Percentiles rank a stretch among this genome's conserved stretches.
These are phyloP conservation scores for Pyrenophora seminiperda DNA, from an alignment of 2,329 filamentous ascomycete species.

Conservation along the genomic window DNA sequence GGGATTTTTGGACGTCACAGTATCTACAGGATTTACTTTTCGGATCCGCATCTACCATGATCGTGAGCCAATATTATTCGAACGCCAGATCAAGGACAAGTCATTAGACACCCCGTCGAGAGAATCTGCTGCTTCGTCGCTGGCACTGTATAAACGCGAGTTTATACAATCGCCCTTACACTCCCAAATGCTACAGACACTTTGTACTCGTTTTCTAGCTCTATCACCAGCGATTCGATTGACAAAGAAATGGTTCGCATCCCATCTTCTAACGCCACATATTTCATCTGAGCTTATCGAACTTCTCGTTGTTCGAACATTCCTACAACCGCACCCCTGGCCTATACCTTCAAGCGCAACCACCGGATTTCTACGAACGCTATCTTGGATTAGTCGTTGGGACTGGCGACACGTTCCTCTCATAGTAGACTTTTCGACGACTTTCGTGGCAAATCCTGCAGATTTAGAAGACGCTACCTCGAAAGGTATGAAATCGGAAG, in stretches of 20 bases:
- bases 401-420: slow-evolving; percentile 88
- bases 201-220: slow-evolving; percentile 78
- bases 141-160: slow-evolving; percentile 71
- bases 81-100: slow-evolving; percentile 78
- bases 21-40: slow-evolving; percentile 74
- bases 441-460: slow-evolving; percentile 25
- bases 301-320: slow-evolving; percentile 76
- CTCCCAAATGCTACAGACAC: slow-evolving; percentile 78
- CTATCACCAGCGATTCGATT: slow-evolving; percentile 83
- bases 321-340: slow-evolving; percentile 84
- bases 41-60: slow-evolving; percentile 89
- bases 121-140: slow-evolving; percentile 70
- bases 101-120: slow-evolving; percentile 67
- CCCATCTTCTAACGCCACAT: slow-evolving; percentile 78
- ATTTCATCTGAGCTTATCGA: slow-evolving; percentile 83
- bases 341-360: slow-evolving; percentile 73
- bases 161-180: slow-evolving; percentile 77
- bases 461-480: slow-evolving; percentile 25
- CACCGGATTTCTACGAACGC: slow-evolving; percentile 79
- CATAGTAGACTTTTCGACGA: slow-evolving; percentile 71
- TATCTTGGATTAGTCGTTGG: slow-evolving; percentile 83
- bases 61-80: slow-evolving; percentile 78
- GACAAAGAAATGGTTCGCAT: slow-evolving; percentile 85
- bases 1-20: slow-evolving; percentile 80
- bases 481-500: slow-evolving; percentile 59